Conservation (phyloP, 2,329 filamentous ascomycete genomes). For the Aspergillus tanneri region DNA sequence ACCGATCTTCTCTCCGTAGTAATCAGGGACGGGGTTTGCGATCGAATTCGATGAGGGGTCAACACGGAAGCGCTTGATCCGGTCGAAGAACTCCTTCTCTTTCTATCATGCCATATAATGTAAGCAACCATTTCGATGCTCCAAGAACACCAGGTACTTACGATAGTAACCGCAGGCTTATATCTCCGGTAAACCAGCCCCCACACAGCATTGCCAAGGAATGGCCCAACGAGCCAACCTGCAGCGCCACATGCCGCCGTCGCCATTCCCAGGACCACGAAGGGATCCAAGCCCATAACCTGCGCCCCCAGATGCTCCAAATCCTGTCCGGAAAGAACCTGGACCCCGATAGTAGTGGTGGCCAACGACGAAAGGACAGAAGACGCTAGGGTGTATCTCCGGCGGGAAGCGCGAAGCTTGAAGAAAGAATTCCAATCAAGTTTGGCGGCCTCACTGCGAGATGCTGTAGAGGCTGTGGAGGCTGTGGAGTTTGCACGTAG, state of each 20-base stretch:
- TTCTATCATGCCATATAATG: conserved; percentile 57
- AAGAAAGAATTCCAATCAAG: conserved; percentile 94
- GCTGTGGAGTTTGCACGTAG: conserved; percentile 32
- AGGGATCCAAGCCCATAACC: conserved; percentile 80
- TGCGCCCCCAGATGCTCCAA: conserved; percentile 65
- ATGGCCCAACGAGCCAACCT: conserved; percentile 86
- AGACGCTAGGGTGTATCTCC: conserved; percentile 77
- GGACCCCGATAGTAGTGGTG: conserved; percentile 54
- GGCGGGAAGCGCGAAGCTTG: conserved; percentile 78
- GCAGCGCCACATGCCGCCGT: conserved; percentile 73
- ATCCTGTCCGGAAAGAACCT: conserved; percentile 65
- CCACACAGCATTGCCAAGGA: conserved; percentile 76
- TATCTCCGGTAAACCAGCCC: conserved; percentile 70
- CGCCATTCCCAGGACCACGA: conserved; percentile 78
- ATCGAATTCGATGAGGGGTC: conserved; percentile 87
- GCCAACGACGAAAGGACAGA: conserved; percentile 65
- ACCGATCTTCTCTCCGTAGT: conserved; percentile 97
- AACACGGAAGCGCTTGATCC: conserved; percentile 88
- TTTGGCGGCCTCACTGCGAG: conserved; percentile 35
- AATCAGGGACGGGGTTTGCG: conserved; percentile 91
- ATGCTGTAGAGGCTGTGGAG: conserved; percentile 28
- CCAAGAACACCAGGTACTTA: conserved; percentile 41
- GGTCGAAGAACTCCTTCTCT: conserved; percentile 88
- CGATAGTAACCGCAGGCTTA: conserved; percentile 68
- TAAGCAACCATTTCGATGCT: not conserved